phyloP scores from a whole-genome alignment of 2,329 filamentous ascomycete genomes.

The Aspergillus sp. region DNA sequence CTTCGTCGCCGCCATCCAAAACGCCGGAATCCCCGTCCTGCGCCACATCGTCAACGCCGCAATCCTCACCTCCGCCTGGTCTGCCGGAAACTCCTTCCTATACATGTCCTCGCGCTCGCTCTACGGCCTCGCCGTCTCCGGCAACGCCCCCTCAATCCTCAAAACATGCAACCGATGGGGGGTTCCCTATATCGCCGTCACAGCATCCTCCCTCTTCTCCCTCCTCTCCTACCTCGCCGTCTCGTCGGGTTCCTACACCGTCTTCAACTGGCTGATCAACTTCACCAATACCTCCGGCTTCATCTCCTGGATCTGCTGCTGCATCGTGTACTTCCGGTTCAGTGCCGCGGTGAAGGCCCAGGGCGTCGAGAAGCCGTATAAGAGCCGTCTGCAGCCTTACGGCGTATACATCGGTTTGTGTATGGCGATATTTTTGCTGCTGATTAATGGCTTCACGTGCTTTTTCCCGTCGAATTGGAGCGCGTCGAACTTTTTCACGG shows the following conservation, averaged over 20 bases:
- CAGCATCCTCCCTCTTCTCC: constrained; percentile 57
- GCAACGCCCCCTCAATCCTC: constrained; percentile 62
- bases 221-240: constrained; percentile 69
- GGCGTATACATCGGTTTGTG: constrained; percentile 55
- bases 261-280: constrained; percentile 73
- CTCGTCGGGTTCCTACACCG: constrained; percentile 55
- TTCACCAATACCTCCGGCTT: constrained; percentile 68
- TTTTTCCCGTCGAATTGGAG: constrained; percentile 69
- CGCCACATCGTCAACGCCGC: constrained; percentile 13
- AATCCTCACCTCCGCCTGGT: constrained; percentile 12
- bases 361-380: constrained; percentile 54
- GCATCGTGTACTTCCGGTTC: constrained; percentile 61
- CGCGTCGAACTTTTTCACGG: constrained; percentile 62
- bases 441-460: constrained; percentile 74
- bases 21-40: constrained; percentile 8
- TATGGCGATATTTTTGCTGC: constrained; percentile 56
- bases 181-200: constrained; percentile 64
- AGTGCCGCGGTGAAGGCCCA: constrained; percentile 50
- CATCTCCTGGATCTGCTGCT: constrained; percentile 69
- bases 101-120: constrained; percentile 10
- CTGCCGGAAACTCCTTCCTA: constrained; percentile 11
- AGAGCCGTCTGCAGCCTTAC: constrained; percentile 61
- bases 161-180: constrained; percentile 60
- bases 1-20: constrained; percentile 11
- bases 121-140: constrained; percentile 41